Evolutionary conservation across 768 basidiomycete genomes (phyloP).

Genomic region (Astraeus odoratus): DNA sequence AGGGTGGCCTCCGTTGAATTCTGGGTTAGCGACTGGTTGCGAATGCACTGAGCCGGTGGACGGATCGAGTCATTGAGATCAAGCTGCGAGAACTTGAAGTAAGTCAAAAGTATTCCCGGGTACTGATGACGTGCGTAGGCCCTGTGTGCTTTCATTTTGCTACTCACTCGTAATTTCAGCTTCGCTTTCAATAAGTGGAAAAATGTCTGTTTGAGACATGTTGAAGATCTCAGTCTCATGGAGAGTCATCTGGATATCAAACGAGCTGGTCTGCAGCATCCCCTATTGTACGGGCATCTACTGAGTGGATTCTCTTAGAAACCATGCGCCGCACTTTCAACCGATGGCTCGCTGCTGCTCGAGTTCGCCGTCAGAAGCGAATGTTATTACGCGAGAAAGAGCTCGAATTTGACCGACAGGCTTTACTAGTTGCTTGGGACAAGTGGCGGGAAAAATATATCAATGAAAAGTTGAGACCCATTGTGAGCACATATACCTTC

Average conservation of each 20-base stretch:
- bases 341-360: slow-evolving; percentile 60
- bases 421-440: slow-evolving; percentile 60
- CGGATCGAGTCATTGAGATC: slow-evolving; percentile 62
- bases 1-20: slow-evolving; percentile 1
- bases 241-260: slow-evolving; percentile 79
- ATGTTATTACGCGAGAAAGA: slow-evolving; percentile 53
- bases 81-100: slow-evolving; percentile 70
- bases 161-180: slow-evolving; percentile 27
- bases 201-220: slow-evolving; percentile 49
- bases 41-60: slow-evolving; percentile 54
- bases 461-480: slow-evolving; percentile 55
- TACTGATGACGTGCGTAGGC: slow-evolving; percentile 30
- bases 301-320: slow-evolving; percentile 36
- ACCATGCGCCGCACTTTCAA: slow-evolving; percentile 59
- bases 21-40: slow-evolving; percentile 43
- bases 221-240: slow-evolving; percentile 71
- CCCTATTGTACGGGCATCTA: neutral
- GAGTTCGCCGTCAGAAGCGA: slow-evolving; percentile 56
- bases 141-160: slow-evolving; percentile 5
- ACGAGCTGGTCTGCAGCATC: slow-evolving; percentile 51
- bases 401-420: slow-evolving; percentile 48
- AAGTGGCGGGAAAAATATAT: slow-evolving; percentile 71
- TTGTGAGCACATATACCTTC: slow-evolving; percentile 37
- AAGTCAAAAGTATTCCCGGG: slow-evolving; percentile 37
- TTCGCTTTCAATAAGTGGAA: slow-evolving; percentile 66